Conservation (phyloP, 108 stramenopile genomes). For the Cylindrotheca fusiformis region DNA sequence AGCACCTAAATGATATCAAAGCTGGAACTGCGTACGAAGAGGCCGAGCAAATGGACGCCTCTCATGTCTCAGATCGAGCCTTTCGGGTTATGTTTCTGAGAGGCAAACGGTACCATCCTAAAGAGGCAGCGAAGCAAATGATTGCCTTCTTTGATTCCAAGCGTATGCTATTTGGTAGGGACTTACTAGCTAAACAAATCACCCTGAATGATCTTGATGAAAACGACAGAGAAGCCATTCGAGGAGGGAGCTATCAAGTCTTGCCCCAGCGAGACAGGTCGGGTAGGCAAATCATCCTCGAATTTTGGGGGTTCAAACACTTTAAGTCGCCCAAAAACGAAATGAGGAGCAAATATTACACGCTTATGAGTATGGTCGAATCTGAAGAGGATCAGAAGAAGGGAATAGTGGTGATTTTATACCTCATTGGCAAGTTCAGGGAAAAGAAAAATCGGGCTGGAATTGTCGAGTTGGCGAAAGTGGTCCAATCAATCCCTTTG, state of each 20-base stretch:
- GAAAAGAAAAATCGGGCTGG: neutral
- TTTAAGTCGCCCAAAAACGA: neutral
- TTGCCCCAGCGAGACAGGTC: neutral
- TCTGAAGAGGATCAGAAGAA: neutral
- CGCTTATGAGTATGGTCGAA: neutral
- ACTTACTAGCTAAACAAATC: neutral
- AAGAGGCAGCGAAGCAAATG: slow-evolving; percentile 7
- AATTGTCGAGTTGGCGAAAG: neutral
- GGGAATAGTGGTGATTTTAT: neutral
- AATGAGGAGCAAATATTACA: neutral
- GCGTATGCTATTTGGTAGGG: slow-evolving; percentile 4
- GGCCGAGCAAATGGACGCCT: neutral
- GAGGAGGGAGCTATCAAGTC: neutral
- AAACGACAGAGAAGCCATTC: neutral
- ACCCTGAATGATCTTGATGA: slow-evolving; percentile 3
- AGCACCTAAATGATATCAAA: neutral
- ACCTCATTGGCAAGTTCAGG: neutral
- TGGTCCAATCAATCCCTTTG: neutral
- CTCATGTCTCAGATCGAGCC: neutral
- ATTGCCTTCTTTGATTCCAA: neutral
- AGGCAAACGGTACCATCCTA: slow-evolving; percentile 4
- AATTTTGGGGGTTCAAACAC: neutral
- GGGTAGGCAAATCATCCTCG: neutral
- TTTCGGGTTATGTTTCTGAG: slow-evolving; percentile 12
- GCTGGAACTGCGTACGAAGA: neutral